Base-by-base conservation (phyloP, 2,329 filamentous ascomycete species). In the Beauveria brongniartii region DNA sequence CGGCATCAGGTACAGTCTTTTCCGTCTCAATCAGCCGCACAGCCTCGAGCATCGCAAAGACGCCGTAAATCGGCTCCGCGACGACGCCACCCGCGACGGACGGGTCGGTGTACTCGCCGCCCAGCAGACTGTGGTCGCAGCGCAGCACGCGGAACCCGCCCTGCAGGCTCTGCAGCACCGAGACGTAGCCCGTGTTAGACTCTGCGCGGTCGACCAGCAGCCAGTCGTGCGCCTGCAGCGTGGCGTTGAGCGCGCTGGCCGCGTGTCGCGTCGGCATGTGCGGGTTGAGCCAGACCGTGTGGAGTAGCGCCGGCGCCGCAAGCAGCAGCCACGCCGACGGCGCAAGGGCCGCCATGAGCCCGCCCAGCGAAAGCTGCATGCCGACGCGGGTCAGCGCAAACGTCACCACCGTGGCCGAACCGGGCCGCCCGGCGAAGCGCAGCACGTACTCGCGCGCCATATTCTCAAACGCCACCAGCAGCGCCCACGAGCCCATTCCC, bases 21-120 rank as follows among this genome's bases (percentile, higher is more conserved):
- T 79, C 74, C 1, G 78, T 78, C 66, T 94, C 80, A 26, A 96
- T 80, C 37, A 99, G 81, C 24, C 94, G 84, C 7, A 97, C 88
- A 3, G 93, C 91, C 73, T 99, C 94, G 1, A 99, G 83, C 82
- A 96, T 95, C 28, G 91, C 88, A 72, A 99, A 99, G n/a, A 97
- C 89, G 10, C 91, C 88, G 71, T 97, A 99, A 61, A 99, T 91
- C 0, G 93, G 91, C 74, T 99, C 94, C 12, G 85, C 83, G 20
- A 91, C 81, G 64, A 70, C 76, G 55, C 75, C 79, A 63, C 71
- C 87, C 8, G 8, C 9, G 5, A 55, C 50, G 73, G 68, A 73
- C 66, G 75, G 77, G 46, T 79, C 79, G 14, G 88, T 82, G 93
- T 93, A 99, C 74, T 97, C 90, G 41, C 94, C 94, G 46, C 94